Base-by-base conservation (phyloP, 768 basidiomycete species). In the Lentinula aciculospora region DNA sequence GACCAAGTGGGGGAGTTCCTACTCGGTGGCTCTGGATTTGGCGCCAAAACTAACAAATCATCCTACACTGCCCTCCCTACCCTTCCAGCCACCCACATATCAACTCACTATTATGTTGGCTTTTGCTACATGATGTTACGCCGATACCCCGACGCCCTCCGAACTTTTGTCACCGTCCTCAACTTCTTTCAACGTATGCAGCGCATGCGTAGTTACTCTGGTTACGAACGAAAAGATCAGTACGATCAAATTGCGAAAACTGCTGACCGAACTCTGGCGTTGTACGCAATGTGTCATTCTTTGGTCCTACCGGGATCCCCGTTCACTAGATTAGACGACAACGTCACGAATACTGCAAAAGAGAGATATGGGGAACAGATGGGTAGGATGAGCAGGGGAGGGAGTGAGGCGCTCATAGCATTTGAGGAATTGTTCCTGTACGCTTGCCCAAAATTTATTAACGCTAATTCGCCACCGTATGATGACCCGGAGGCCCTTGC, bases 181-280 rank as follows among this genome's bases (percentile, higher is more conserved):
- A 95, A 95, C 77, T 95, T 97, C 79, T 93, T 96, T 67, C 86
- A 92, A 75, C 83, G 96, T 17, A 94, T 97, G 85, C 86, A 92
- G 75, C 83, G 96, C n/a, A 94, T 97, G 85, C 84, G 94, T 65
- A 93, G 95, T 68, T 97, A 96, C 72, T 32, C 21, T 39, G 51
- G 51, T 12, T 95, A 99, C 75, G 96, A 95, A 9, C 76, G 95
- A 63, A 92, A 91, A 67, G 96, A 96, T 69, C 94, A 98, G 68
- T 97, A 97, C 65, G 94, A 97, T 66, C 94, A 93, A 91, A 97
- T 99, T 73, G 94, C 88, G 76, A 98, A 98, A 79, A 95, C 91
- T 17, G 95, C 93, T 3, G 97, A 99, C 67, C 79, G 97, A 46
- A 99, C 98, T 95, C 96, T 98, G 66, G 94, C 94, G 4, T 72